Conservation (phyloP, 164 flowering plant genomes). For the Cinnamomum chago region DNA sequence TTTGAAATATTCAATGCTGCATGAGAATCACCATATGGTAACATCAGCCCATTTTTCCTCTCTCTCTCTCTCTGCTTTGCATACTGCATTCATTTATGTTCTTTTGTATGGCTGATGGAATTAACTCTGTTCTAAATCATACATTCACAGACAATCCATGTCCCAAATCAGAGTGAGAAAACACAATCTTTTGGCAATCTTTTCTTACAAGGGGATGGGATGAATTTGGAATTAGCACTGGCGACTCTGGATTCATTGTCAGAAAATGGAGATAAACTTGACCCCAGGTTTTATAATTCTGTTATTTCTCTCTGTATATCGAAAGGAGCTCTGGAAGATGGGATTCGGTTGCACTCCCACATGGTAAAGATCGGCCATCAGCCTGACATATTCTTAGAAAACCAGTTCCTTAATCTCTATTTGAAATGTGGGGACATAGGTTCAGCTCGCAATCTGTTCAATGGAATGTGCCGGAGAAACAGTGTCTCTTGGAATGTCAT, state of each 20-base stretch:
- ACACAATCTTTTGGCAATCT: not conserved
- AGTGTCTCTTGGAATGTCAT: slow-evolving; percentile 15
- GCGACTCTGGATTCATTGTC: slow-evolving; percentile 1
- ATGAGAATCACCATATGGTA: too few relatives aligned
- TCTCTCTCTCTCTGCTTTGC: too few relatives aligned
- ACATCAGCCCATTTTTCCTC: too few relatives aligned
- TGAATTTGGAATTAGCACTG: slow-evolving; percentile 4
- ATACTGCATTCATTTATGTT: too few relatives aligned
- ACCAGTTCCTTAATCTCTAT: slow-evolving; percentile 15
- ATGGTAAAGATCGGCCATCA: slow-evolving; percentile 9
- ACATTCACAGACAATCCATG: slow-evolving; percentile 2
- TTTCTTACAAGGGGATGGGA: not conserved
- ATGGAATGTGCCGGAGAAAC: slow-evolving; percentile 10
- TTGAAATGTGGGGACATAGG: slow-evolving; percentile 15
- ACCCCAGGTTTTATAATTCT: slow-evolving; percentile 10
- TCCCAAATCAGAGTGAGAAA: slow-evolving; percentile 1
- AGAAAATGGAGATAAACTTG: slow-evolving; percentile 2
- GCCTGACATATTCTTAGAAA: slow-evolving; percentile 12
- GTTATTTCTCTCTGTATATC: slow-evolving; percentile 16
- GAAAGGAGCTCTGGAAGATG: slow-evolving; percentile 9
- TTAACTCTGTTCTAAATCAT: slow-evolving; percentile 4
- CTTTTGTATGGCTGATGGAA: too few relatives aligned
- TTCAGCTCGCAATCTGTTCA: slow-evolving; percentile 6
- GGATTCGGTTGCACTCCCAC: slow-evolving; percentile 12
- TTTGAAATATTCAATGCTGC: too few relatives aligned